These are phyloP conservation scores for Nakazawaea populi DNA, from an alignment of 805 yeast species.

Conservation along the genomic window DNA sequence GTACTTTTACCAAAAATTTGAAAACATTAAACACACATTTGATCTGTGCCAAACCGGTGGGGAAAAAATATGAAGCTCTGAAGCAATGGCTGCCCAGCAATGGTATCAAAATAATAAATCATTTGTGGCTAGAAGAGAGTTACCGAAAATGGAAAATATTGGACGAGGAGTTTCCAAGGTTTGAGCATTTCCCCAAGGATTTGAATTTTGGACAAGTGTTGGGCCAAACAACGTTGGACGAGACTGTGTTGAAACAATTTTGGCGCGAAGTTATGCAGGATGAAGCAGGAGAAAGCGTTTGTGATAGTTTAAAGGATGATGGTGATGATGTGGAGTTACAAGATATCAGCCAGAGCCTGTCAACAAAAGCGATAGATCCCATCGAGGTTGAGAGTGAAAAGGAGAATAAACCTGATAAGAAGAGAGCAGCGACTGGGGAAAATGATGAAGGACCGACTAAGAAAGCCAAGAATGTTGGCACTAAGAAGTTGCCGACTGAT, in stretches of 20 bases:
- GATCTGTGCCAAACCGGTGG: constrained; percentile 59
- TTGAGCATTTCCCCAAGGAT: constrained; percentile 37
- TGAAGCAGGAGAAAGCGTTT: constrained; percentile 16
- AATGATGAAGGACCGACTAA: no score
- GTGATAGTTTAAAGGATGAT: constrained; percentile 9
- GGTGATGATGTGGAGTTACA: constrained; percentile 1
- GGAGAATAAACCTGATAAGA: constrained; percentile 7
- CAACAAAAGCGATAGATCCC: no score
- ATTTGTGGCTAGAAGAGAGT: constrained; percentile 84
- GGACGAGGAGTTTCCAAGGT: constrained; percentile 40
- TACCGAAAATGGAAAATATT: constrained; percentile 55
- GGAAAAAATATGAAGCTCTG: constrained; percentile 75
- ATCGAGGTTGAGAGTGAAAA: constrained; percentile 12
- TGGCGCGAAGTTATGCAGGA: constrained; percentile 16
- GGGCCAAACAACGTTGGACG: constrained; percentile 45
- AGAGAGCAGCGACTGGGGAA: no score
- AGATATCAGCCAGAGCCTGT: not conserved
- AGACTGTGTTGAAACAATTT: constrained; percentile 34
- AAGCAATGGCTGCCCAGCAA: constrained; percentile 45
- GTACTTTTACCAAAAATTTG: constrained; percentile 61
- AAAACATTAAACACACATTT: constrained; percentile 65
- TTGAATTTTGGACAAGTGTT: constrained; percentile 39
- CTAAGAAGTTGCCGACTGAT: no score
- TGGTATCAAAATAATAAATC: constrained; percentile 57
- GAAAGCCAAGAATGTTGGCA: no score